phyloP scores from a whole-genome alignment of 306 rosid genomes.

The Vigna hirtella region DNA sequence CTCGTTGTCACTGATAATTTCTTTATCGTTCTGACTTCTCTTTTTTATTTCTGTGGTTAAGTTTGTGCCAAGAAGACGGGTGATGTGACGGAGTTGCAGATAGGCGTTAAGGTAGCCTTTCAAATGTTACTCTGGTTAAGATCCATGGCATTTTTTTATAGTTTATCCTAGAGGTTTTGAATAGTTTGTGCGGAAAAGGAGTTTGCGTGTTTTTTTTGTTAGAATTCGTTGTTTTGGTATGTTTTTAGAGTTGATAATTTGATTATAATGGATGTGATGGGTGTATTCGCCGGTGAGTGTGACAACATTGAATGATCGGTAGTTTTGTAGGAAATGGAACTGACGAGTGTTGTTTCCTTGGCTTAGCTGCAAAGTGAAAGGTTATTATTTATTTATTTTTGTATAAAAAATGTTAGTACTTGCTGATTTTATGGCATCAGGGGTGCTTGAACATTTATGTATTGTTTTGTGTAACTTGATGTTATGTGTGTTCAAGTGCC shows the following conservation, averaged over 20 bases:
- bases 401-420: neutral
- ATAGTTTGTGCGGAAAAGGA: neutral
- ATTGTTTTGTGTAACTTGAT: neutral
- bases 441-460: conserved; percentile 10
- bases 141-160: neutral
- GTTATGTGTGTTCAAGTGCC: neutral
- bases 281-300: neutral
- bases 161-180: neutral
- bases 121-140: neutral
- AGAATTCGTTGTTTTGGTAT: neutral
- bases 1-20: neutral
- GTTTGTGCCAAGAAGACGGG: conserved; percentile 65
- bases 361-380: conserved; percentile 1
- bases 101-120: conserved; percentile 83
- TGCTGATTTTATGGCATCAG: neutral
- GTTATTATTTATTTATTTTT: neutral
- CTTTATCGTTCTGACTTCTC: neutral
- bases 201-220: neutral
- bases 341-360: neutral
- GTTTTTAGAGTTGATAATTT: neutral
- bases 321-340: neutral
- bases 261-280: neutral
- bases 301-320: neutral
- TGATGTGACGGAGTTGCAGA: conserved; percentile 88
- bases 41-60: conserved; percentile 25